Evolutionary conservation across 805 yeast species (phyloP).

Genomic region (Starmerella davenportii): DNA sequence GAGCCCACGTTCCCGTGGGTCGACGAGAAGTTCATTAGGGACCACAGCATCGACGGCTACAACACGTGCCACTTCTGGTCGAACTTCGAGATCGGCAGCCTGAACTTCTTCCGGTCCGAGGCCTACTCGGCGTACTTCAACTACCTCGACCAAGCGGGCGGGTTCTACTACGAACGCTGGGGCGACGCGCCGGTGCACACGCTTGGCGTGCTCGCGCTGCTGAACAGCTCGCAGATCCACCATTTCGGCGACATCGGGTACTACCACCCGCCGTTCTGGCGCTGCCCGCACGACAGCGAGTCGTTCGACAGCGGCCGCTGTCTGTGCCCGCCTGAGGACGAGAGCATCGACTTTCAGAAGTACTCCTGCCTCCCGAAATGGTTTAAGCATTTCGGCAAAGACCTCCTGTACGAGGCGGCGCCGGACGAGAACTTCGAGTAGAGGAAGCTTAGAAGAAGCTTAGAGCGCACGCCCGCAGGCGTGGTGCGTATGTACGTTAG

Average conservation of each 20-base stretch:
- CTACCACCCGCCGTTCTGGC: conserved; percentile 46
- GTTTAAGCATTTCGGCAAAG: conserved; percentile 23
- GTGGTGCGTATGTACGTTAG: too few relatives aligned
- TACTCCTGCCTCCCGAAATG: conserved; percentile 24
- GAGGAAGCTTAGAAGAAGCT: conserved; percentile 1
- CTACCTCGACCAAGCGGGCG: conserved; percentile 51
- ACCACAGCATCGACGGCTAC: conserved; percentile 39
- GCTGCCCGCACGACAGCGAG: conserved; percentile 25
- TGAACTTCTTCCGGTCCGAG: conserved; percentile 55
- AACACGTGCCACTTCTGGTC: conserved; percentile 82
- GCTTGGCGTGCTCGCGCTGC: conserved; percentile 42
- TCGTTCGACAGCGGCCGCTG: conserved; percentile 22
- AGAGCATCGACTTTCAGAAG: conserved; percentile 21
- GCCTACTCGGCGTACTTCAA: conserved; percentile 53
- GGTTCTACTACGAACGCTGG: conserved; percentile 85
- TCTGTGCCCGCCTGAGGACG: conserved; percentile 21
- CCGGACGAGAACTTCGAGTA: conserved; percentile 1
- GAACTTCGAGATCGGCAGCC: conserved; percentile 62
- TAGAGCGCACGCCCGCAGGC: too few relatives aligned
- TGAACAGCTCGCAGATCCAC: conserved; percentile 43
- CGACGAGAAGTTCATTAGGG: conserved; percentile 18
- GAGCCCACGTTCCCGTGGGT: conserved; percentile 20
- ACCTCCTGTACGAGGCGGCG: conserved; percentile 18
- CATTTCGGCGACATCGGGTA: conserved; percentile 76
- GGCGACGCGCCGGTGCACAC: conserved; percentile 91